Base-by-base conservation (phyloP, 176 grass and related monocot species). In the Panicum miliaceum region DNA sequence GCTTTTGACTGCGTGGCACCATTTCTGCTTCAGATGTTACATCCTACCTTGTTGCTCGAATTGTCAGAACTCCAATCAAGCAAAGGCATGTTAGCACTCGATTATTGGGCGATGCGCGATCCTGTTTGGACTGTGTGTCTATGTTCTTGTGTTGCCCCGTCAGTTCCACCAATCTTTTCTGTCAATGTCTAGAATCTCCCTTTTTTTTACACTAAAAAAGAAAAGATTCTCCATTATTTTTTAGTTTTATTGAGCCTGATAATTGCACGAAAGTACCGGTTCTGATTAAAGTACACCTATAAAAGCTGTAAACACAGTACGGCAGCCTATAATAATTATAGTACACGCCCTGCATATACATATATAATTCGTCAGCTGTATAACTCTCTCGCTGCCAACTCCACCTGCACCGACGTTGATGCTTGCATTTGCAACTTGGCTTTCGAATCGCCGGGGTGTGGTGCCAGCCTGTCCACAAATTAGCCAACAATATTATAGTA, bases 341-440 rank as follows among this genome's bases (percentile, higher is more conserved):
- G 59, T 15, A 46, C 65, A 23, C 65, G 46, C 81, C 50, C 4
- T 42, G 20, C 34, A 65, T n/a, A n/a, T n/a, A n/a, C n/a, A n/a
- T n/a, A n/a, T n/a, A n/a, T 74, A 54, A 87, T 75, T 81, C 79
- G 32, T 26, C 32, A 25, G 45, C 18, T 43, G 36, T 56, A 80
- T 82, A 81, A 75, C 29, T 32, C 29, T 87, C 45, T 26, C 4
- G 62, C 6, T 53, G 76, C 58, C 76, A 73, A 64, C 84, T 81
- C 45, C 20, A 76, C 78, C 71, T 46, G 51, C 40, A 61, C 52
- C 11, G 51, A 60, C 35, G 61, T 20, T 6, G 85, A 76, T 82
- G 71, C 61, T 75, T 19, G 71, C 71, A 32, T 48, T 48, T 48
- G 71, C 85, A 87, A 87, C 53, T 87, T 76, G 85, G 22, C 40